phyloP scores from a whole-genome alignment of 495 filamentous ascomycete species.

The Penicillium soppii region DNA sequence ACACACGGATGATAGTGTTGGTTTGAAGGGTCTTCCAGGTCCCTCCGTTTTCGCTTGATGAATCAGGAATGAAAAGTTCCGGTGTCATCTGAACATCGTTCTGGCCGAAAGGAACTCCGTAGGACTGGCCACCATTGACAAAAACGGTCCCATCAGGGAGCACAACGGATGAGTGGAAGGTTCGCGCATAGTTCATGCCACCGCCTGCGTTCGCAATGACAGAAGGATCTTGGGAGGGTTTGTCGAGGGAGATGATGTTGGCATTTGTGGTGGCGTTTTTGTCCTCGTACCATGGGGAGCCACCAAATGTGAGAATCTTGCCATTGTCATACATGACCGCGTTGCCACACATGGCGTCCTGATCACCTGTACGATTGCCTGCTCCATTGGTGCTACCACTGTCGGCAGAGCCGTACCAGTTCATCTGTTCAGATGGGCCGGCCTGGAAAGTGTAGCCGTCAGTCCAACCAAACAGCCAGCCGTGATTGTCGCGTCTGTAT shows the following conservation, averaged over 20 bases:
- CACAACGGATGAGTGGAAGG: not conserved
- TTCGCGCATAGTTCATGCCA: not conserved
- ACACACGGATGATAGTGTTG: too few relatives aligned
- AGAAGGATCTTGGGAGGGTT: not conserved
- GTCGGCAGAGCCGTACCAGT: conserved; percentile 22
- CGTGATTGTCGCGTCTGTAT: conserved; percentile 56
- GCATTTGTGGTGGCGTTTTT: not conserved
- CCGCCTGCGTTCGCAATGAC: not conserved
- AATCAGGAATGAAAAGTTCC: not conserved
- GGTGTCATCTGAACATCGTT: not conserved
- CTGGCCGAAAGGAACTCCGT: not conserved
- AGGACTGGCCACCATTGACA: not conserved
- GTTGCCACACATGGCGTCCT: conserved; percentile 17
- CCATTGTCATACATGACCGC: conserved; percentile 1
- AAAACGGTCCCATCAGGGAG: not conserved
- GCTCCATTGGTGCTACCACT: not conserved
- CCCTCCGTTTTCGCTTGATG: too few relatives aligned
- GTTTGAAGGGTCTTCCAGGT: too few relatives aligned
- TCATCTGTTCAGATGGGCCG: conserved; percentile 54
- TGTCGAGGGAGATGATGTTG: not conserved
- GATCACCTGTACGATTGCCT: conserved; percentile 4
- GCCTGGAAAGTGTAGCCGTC: conserved; percentile 55
- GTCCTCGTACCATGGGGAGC: not conserved
- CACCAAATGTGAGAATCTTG: not conserved
- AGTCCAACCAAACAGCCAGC: conserved; percentile 62